These are phyloP conservation scores for Sugiyamaella pinicola DNA, from an alignment of 1,139 yeast genomes.

Conservation along the genomic window DNA sequence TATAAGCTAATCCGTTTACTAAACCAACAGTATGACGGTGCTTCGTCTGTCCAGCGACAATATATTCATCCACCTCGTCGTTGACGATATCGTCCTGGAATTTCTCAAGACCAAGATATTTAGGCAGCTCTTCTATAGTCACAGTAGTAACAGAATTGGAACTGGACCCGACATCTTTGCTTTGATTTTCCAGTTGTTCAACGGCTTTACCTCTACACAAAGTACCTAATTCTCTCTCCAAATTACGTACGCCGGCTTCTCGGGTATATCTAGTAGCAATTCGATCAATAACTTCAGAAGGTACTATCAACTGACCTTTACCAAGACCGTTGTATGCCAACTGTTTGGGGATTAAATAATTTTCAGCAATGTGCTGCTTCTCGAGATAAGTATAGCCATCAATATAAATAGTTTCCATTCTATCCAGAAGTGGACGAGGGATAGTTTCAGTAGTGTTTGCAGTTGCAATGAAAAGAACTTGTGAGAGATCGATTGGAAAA, in stretches of 20 bases:
- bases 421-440: constrained; percentile 78
- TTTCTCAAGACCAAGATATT: constrained; percentile 50
- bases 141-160: constrained; percentile 29
- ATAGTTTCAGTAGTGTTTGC: constrained; percentile 81
- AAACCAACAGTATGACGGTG: constrained; percentile 60
- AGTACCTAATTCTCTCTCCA: constrained; percentile 72
- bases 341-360: constrained; percentile 79
- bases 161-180: constrained; percentile 34
- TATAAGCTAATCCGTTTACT: constrained; percentile 89
- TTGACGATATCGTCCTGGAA: constrained; percentile 43
- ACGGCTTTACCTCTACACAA: constrained; percentile 83
- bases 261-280: constrained; percentile 74
- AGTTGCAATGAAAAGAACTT: constrained; percentile 83
- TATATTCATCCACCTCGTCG: constrained; percentile 41
- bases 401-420: constrained; percentile 81
- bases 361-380: constrained; percentile 71
- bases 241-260: constrained; percentile 84
- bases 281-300: constrained; percentile 56
- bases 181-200: constrained; percentile 54
- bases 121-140: constrained; percentile 44
- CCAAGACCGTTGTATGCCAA: constrained; percentile 69
- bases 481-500: constrained; percentile 83
- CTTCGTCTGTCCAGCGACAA: constrained; percentile 34
- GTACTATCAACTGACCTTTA: constrained; percentile 44
- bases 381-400: constrained; percentile 83